Conservation (phyloP, 768 basidiomycete species). For the Leccinum ochraceum region DNA sequence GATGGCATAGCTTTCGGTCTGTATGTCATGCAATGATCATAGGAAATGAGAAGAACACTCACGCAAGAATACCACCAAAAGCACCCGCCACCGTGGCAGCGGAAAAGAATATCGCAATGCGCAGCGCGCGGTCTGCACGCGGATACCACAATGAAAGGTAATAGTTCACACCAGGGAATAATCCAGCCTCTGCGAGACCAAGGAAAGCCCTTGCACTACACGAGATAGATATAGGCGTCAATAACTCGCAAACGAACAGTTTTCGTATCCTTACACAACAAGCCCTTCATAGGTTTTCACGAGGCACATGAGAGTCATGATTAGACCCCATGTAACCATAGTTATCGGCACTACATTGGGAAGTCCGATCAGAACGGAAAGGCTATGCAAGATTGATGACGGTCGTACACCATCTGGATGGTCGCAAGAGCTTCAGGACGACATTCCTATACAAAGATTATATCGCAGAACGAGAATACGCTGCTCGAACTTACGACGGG, state of each 20-base stretch:
- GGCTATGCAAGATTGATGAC: not conserved
- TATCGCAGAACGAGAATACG: not conserved
- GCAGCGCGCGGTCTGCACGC: slow-evolving; percentile 53
- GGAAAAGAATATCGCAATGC: slow-evolving; percentile 63
- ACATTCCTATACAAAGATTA: slow-evolving; percentile 34
- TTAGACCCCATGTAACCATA: slow-evolving; percentile 41
- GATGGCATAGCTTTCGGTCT: slow-evolving; percentile 35
- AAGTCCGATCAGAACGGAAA: slow-evolving; percentile 11
- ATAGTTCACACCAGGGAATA: slow-evolving; percentile 44
- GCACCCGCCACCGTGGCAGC: slow-evolving; percentile 56
- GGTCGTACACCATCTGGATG: slow-evolving; percentile 37
- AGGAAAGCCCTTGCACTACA: slow-evolving; percentile 43
- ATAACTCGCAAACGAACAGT: not conserved
- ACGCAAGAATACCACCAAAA: slow-evolving; percentile 53
- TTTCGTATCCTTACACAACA: slow-evolving; percentile 28
- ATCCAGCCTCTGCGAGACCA: slow-evolving; percentile 49
- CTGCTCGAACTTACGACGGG: slow-evolving; percentile 35
- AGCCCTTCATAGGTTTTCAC: slow-evolving; percentile 35
- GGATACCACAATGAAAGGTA: slow-evolving; percentile 63
- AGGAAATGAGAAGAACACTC: slow-evolving; percentile 15
- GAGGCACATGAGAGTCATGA: slow-evolving; percentile 41
- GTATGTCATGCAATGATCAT: not conserved
- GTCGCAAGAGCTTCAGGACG: slow-evolving; percentile 36
- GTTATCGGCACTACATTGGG: slow-evolving; percentile 38
- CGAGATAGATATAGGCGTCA: not conserved